Base-by-base conservation (phyloP, 305 asterid species). In the Solanum chacoense region DNA sequence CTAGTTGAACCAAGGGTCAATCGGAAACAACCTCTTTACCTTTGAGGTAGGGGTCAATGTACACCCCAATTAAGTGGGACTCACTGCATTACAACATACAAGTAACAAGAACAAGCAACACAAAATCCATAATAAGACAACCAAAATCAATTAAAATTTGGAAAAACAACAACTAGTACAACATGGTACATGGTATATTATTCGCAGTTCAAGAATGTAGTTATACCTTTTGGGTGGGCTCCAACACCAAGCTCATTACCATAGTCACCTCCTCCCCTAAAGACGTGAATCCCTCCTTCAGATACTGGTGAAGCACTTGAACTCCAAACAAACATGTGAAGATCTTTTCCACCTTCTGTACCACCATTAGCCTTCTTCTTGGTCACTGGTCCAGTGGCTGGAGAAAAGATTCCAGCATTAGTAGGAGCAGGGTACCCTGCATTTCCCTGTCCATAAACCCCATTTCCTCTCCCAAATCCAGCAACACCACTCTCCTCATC, bases 241-340 rank as follows among this genome's bases (percentile, higher is more conserved):
- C 98, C 99, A 87, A 94, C 90, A 28, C 90, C 91, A 40, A 91
- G 89, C 67, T 94, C 98, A 89, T 93, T 94, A 6, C 96, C 98
- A 91, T 92, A 93, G 6, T 93, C 93, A 35, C 94, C 95, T 9
- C 93, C 96, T 36, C 99, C 99, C 72, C 94, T 90, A 89, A 96
- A 97, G 20, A 96, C 99, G 92, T 95, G 98, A 93, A 97, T 93
- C 76, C 99, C 99, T 7, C 98, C 98, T 91, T 97, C 99, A 75
- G 99, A 96, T 2, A 96, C 98, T 5, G 94, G 94, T 13, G 94
- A 92, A 84, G 94, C 93, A 75, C 94, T 92, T 40, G 94, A 92
- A 88, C 93, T 92, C 94, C 94, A 92, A 18, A 92, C 94, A 90
- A 92, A 92, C 94, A 92, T 92, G 84, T 92, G 94, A 81, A 92